These are phyloP conservation scores for Pascua sp. DNA, from an alignment of 1,284 basidiomycete genomes.

Conservation along the genomic window DNA sequence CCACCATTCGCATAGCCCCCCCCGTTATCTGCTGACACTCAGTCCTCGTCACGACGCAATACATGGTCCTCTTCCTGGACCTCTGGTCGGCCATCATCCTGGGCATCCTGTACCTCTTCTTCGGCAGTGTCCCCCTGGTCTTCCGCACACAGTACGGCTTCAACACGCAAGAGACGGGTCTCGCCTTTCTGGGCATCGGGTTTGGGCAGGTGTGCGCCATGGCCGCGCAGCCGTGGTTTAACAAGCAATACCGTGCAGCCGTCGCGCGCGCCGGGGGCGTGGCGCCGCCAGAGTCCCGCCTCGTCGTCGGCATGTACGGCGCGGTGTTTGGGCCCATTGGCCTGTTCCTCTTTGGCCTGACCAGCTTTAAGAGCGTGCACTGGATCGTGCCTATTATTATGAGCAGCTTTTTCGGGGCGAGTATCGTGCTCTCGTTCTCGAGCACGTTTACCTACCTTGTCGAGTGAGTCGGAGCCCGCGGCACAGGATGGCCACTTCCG, in stretches of 20 bases:
- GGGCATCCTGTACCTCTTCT: constrained; percentile 70
- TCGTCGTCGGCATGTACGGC: constrained; percentile 66
- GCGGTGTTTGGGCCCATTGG: constrained; percentile 65
- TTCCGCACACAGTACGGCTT: constrained; percentile 63
- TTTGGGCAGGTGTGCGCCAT: constrained; percentile 62
- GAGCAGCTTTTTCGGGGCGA: constrained; percentile 42
- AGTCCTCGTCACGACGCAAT: constrained; percentile 67
- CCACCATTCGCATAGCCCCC: neutral
- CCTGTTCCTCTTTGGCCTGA: constrained; percentile 71
- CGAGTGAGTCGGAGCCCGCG: constrained; percentile 21
- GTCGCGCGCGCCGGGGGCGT: constrained; percentile 50
- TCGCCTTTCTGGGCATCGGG: constrained; percentile 69
- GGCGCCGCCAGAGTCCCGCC: constrained; percentile 65
- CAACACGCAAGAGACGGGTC: constrained; percentile 59
- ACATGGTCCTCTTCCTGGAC: constrained; percentile 70
- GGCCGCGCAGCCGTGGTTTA: constrained; percentile 63
- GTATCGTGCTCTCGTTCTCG: constrained; percentile 60
- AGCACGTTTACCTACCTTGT: constrained; percentile 61
- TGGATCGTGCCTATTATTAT: constrained; percentile 55
- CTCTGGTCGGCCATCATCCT: constrained; percentile 63
- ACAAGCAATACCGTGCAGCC: constrained; percentile 48
- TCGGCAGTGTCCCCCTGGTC: constrained; percentile 63
- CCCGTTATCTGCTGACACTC: constrained; percentile 7
- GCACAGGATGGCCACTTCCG: too few relatives aligned
- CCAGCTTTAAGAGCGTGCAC: constrained; percentile 62